A percentile compares a stretch with the other conserved stretches of the same genome.
Conservation (phyloP, 1,284 basidiomycete species). For the Fomes fomentarius region DNA sequence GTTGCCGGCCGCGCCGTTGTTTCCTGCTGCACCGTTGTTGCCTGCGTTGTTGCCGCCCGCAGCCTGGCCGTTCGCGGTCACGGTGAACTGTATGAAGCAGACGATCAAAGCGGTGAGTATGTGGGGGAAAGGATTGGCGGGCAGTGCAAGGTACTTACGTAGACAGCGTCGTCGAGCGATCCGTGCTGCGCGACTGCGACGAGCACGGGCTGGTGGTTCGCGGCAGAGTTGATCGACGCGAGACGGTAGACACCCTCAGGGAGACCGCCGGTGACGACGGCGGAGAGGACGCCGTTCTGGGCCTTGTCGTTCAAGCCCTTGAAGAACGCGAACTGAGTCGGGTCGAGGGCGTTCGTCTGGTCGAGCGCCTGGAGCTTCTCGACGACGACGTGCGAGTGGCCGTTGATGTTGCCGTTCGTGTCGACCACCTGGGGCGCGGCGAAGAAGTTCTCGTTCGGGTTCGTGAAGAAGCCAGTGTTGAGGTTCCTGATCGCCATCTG, state of each 20-base stretch:
- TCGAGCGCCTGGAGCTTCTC: conserved; percentile 55
- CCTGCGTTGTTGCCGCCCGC: conserved; percentile 12
- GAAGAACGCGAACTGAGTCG: conserved; percentile 69
- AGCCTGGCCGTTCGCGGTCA: conserved; percentile 34
- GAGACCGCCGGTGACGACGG: conserved; percentile 61
- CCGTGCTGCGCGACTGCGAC: conserved; percentile 40
- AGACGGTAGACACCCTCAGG: conserved; percentile 60
- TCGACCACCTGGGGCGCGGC: conserved; percentile 64
- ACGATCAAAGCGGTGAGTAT: neutral
- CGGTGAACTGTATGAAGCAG: conserved; percentile 46
- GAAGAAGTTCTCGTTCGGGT: conserved; percentile 58
- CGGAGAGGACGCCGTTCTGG: conserved; percentile 54
- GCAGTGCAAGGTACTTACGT: conserved; percentile 44
- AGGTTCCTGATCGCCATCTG: conserved; percentile 50
- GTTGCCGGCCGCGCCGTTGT: conserved; percentile 18
- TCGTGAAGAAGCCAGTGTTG: conserved; percentile 56
- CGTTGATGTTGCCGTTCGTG: conserved; percentile 48
- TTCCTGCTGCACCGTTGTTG: conserved; percentile 36
- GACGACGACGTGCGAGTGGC: conserved; percentile 69
- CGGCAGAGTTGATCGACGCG: conserved; percentile 51
- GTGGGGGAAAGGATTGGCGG: neutral
- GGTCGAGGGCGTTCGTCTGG: conserved; percentile 58
- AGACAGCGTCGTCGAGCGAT: conserved; percentile 61
- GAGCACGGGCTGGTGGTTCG: conserved; percentile 65
- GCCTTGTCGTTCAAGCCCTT: conserved; percentile 58